Percentiles rank a stretch among this genome's conserved stretches.
These are phyloP conservation scores for Candida hispaniensis DNA, from an alignment of 805 yeast genomes.

Conservation along the genomic window DNA sequence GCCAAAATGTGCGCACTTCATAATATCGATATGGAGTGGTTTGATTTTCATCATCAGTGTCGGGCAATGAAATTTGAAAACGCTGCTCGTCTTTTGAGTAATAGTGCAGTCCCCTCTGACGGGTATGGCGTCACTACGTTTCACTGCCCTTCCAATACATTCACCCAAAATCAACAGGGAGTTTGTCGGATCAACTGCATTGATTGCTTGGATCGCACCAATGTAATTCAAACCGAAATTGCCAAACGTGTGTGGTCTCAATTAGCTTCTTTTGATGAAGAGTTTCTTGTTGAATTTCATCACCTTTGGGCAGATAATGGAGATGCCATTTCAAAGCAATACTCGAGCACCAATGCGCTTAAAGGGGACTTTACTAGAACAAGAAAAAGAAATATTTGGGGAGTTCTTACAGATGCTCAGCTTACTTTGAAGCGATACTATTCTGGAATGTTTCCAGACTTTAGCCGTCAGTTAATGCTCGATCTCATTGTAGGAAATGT, in stretches of 20 bases:
- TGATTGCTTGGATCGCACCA: conserved; percentile 56
- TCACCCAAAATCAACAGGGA: conserved; percentile 36
- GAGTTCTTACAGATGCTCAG: conserved; percentile 36
- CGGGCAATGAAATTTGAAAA: conserved; percentile 35
- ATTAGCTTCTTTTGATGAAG: conserved; percentile 4
- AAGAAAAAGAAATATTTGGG: conserved; percentile 34
- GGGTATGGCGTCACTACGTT: too few relatives aligned
- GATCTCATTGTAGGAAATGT: conserved; percentile 35
- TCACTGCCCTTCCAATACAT: too few relatives aligned
- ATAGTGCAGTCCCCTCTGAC: not conserved
- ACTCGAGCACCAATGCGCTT: conserved; percentile 47
- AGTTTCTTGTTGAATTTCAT: conserved; percentile 26
- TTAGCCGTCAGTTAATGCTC: conserved; percentile 35
- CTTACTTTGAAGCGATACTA: conserved; percentile 36
- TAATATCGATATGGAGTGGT: conserved; percentile 33
- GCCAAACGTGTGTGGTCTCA: conserved; percentile 25
- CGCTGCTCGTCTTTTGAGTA: conserved; percentile 28
- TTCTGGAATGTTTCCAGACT: conserved; percentile 37
- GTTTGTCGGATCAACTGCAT: conserved; percentile 51
- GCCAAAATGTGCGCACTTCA: conserved; percentile 2
- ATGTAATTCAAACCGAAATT: conserved; percentile 34
- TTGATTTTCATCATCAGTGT: conserved; percentile 52
- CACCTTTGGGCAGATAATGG: conserved; percentile 59
- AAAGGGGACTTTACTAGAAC: conserved; percentile 41
- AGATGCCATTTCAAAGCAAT: conserved; percentile 52